Base-by-base conservation (phyloP, 1,284 basidiomycete genomes). In the Malassezia nana region DNA sequence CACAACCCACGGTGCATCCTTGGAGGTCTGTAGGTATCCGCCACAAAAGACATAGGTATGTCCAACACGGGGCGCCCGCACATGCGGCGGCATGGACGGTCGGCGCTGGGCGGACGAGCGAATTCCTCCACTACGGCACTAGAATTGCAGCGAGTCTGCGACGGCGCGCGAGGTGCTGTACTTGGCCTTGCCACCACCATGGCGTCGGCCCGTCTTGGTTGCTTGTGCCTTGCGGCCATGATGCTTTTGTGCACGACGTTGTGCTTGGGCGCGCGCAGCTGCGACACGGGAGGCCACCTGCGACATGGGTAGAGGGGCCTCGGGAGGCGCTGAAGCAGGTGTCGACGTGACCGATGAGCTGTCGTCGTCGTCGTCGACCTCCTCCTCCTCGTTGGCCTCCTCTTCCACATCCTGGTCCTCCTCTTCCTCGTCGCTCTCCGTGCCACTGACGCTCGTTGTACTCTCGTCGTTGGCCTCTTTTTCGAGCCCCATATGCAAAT, bases 371-470 rank as follows among this genome's bases (percentile, higher is more conserved):
- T 89, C 77, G 83, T 87, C 76, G 38, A 79, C 35, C 54, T 83
- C 55, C 78, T 86, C 10, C 75, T 83, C 55, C 62, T 78, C 42
- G 87, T 86, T 76, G 85, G 92, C 64, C 72, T 86, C 75, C 77
- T 83, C 39, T 83, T 92, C 71, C 85, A 85, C 35, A 81, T 89
- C 62, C 81, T 85, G 9, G 10, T 32, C 48, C 20, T 41, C 31
- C 0, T 31, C 46, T 1, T 41, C 57, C 10, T 52, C 54, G 9
- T 56, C 43, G 8, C 44, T 56, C 3, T 55, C 56, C 3, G 51
- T n/a, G 6, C 42, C 35, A 2, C 48, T 52, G 1, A 53, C 55
- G 3, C n/a, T 47, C 56, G n/a, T 65, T 55, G 16, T 59, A 2
- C 50, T 44, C 7, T 57, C 54, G 7, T 32, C 35, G 2, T 48